Evolutionary conservation across 768 basidiomycete genomes (phyloP).

Genomic region (Leccinum sublutescens): DNA sequence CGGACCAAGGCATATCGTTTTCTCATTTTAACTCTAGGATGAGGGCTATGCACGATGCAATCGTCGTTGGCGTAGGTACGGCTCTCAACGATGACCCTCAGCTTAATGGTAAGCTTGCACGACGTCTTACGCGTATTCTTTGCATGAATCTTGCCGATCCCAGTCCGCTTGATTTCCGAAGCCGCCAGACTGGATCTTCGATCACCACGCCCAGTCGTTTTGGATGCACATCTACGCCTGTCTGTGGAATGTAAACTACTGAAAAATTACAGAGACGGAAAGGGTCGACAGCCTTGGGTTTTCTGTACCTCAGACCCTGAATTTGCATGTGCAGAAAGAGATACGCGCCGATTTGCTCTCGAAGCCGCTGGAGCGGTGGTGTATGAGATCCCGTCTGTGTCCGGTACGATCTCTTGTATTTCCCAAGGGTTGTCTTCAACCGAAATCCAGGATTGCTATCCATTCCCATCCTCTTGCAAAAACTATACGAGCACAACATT

Average conservation of each 20-base stretch:
- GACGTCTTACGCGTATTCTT: neutral
- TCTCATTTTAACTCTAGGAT: constrained; percentile 52
- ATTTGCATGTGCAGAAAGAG: constrained; percentile 14
- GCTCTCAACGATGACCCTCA: constrained; percentile 91
- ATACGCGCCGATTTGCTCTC: constrained; percentile 43
- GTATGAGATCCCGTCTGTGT: constrained; percentile 44
- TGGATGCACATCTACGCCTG: constrained; percentile 75
- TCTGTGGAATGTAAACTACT: constrained; percentile 67
- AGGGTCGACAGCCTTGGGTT: constrained; percentile 72
- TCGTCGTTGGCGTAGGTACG: constrained; percentile 88
- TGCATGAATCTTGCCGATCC: neutral
- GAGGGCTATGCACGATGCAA: constrained; percentile 89
- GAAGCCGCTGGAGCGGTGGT: constrained; percentile 67
- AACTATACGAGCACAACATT: constrained; percentile 57
- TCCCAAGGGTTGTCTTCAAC: neutral
- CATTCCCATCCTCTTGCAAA: constrained; percentile 48
- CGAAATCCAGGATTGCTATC: constrained; percentile 37
- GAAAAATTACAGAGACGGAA: constrained; percentile 54
- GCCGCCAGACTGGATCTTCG: constrained; percentile 34
- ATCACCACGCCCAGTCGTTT: constrained; percentile 79
- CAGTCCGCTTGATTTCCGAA: constrained; percentile 58
- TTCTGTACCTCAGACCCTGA: constrained; percentile 41
- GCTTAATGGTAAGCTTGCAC: constrained; percentile 70
- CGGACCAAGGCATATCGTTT: neutral
- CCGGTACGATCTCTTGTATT: constrained; percentile 32